Evolutionary conservation across 2,329 filamentous ascomycete species (phyloP).

Genomic region (Colletotrichum sp.): DNA sequence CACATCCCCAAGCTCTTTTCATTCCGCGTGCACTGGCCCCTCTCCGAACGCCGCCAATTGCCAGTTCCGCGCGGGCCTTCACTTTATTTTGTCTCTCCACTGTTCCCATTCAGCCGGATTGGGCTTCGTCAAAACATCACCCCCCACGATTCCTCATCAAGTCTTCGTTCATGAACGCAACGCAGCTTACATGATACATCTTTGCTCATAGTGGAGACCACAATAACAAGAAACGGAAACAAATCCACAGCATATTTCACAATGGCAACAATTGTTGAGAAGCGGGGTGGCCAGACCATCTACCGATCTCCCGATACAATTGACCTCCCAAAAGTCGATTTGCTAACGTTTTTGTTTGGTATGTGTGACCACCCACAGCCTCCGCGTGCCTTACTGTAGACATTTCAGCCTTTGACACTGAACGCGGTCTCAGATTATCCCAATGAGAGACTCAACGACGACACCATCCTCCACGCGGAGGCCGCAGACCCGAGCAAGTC

Average conservation of each 20-base stretch:
- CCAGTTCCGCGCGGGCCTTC: neutral
- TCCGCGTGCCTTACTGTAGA: neutral
- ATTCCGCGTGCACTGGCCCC: neutral
- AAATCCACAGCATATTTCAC: neutral
- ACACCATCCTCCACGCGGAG: slow-evolving; percentile 61
- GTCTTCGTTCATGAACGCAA: neutral
- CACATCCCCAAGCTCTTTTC: neutral
- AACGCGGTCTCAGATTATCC: neutral
- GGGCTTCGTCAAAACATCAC: neutral
- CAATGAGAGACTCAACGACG: slow-evolving; percentile 36
- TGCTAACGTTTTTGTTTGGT: slow-evolving; percentile 51
- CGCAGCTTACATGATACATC: neutral
- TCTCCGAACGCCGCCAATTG: neutral
- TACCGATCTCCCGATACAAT: slow-evolving; percentile 37
- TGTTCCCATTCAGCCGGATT: neutral
- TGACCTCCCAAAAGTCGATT: slow-evolving; percentile 42
- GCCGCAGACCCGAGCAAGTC: slow-evolving; percentile 58
- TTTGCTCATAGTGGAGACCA: neutral
- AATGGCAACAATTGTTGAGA: slow-evolving; percentile 20
- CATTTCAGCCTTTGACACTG: neutral
- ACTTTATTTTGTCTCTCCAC: neutral
- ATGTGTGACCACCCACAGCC: neutral
- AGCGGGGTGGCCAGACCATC: slow-evolving; percentile 30
- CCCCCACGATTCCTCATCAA: neutral
- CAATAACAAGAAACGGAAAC: neutral